phyloP scores from a whole-genome alignment of 2,329 filamentous ascomycete genomes.

The Fonsecaea monophora region DNA sequence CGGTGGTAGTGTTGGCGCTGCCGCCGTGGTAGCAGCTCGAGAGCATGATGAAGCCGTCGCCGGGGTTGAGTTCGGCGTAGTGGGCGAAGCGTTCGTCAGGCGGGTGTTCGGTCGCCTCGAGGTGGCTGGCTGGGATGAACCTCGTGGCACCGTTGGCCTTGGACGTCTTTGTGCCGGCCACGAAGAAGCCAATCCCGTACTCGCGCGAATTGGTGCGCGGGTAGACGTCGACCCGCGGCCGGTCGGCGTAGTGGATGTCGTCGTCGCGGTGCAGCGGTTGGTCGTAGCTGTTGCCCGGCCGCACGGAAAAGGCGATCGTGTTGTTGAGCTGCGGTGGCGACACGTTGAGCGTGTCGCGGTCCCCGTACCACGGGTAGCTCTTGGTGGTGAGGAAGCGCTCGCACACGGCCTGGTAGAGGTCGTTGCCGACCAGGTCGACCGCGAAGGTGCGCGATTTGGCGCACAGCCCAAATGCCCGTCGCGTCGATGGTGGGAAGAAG shows the following conservation, averaged over 20 bases:
- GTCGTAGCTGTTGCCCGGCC: conserved; percentile 24
- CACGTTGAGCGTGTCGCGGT: conserved; percentile 1
- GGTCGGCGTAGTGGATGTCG: conserved; percentile 35
- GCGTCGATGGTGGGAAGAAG: conserved; percentile 40
- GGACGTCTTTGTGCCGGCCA: conserved; percentile 36
- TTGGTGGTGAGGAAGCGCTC: conserved; percentile 21
- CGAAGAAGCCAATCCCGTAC: conserved; percentile 20
- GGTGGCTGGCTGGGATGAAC: conserved; percentile 19
- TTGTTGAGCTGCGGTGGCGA: conserved; percentile 31
- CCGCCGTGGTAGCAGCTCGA: conserved; percentile 47
- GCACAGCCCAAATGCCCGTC: conserved; percentile 38
- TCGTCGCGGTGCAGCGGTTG: conserved; percentile 29
- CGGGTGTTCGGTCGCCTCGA: conserved; percentile 21
- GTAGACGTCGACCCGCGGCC: conserved; percentile 42
- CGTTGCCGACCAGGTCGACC: conserved; percentile 31
- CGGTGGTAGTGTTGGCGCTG: conserved; percentile 43
- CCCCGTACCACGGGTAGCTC: conserved; percentile 32
- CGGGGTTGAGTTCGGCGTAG: conserved; percentile 35
- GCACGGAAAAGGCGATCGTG: conserved; percentile 28
- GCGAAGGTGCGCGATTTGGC: conserved; percentile 36
- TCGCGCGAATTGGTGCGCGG: conserved; percentile 17
- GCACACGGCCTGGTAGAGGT: conserved; percentile 34
- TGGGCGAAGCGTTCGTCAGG: conserved; percentile 18
- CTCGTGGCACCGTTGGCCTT: conserved; percentile 44
- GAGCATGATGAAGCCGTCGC: conserved; percentile 49